phyloP scores from a whole-genome alignment of 441 rosid genomes.

The Populus hybrid region DNA sequence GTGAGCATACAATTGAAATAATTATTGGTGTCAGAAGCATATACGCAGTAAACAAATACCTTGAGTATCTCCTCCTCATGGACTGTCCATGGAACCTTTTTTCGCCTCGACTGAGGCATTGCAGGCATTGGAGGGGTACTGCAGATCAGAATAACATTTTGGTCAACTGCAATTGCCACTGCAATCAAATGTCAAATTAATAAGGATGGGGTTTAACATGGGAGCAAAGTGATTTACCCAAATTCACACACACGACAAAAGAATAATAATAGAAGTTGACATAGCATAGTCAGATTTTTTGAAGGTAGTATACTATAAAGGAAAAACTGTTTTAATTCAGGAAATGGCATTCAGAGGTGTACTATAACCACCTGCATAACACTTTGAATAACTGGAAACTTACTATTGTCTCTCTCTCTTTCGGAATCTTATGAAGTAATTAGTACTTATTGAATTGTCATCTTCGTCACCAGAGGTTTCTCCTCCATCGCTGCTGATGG shows the following conservation, averaged over 20 bases:
- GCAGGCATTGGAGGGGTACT: slow-evolving; percentile 31
- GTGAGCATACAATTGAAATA: not conserved
- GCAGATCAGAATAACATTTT: slow-evolving; percentile 18
- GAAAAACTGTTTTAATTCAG: slow-evolving; percentile 1
- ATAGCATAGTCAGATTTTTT: not conserved
- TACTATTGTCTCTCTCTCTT: slow-evolving; percentile 25
- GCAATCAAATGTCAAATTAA: not conserved
- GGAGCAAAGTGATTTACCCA: not conserved
- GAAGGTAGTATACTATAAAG: not conserved
- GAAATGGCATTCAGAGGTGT: slow-evolving; percentile 1
- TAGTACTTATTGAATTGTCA: slow-evolving; percentile 21
- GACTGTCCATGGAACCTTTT: slow-evolving; percentile 41
- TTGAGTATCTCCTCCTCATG: slow-evolving; percentile 46
- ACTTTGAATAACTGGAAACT: slow-evolving; percentile 21
- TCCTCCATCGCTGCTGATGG: slow-evolving; percentile 21
- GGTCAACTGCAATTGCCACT: not conserved
- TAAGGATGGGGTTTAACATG: not conserved
- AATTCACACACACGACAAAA: not conserved
- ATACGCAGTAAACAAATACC: slow-evolving; percentile 28
- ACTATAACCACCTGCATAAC: not conserved
- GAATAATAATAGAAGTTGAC: not conserved
- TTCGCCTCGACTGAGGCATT: slow-evolving; percentile 30
- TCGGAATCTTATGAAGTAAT: slow-evolving; percentile 25
- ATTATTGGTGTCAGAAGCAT: not conserved
- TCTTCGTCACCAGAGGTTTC: slow-evolving; percentile 26